Evolutionary conservation across 176 grass and related monocot genomes (phyloP), one percentile per base, ranked within the genome.

Genomic region (Cenchrus purpureus): DNA sequence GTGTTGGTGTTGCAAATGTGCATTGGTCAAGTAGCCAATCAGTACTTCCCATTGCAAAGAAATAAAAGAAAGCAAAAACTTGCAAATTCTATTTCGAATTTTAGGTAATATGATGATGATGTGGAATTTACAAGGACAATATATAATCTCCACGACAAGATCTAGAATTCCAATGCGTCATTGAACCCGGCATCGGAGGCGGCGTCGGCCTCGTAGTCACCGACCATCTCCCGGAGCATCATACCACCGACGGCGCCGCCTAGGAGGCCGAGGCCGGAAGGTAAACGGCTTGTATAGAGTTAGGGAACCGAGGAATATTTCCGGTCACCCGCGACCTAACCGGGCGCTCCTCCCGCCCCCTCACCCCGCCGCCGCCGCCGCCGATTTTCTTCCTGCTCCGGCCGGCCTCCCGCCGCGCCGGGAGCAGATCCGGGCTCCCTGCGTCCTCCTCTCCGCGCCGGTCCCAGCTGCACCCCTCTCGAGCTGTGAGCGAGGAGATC

Each of bases 201-300:
- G 42, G 79, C 79, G 63, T 76, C 79, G 8, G 29, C 5, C 71
- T 73, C 48, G 28, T 52, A 73, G 45, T 83, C 79, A 40, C 44
- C 79, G 2, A 88, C 20, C 86, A 82, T 82, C 1, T 83, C 86
- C 4, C 86, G 64, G 9, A 83, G 10, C 79, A 83, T 78, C 84
- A 90, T 79, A 67, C 88, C 84, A 2, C 88, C 84, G 42, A 79
- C 73, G 0, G 59, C 84, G 19, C 88, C 88, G 5, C 88, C 73
- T 4, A 90, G 74, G 11, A 90, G 73, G 29, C 84, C 79, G 1
- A 86, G 73, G 0, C 84, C 88, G 20, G 25, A 25, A 25, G 25
- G 25, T 25, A 25, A 25, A 25, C 25, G 25, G 25, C 25, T 25
- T 25, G 25, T 25, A 25, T 25, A 25, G 25, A 25, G 25, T 25